Conservation (phyloP, 1,139 yeast species). For the Arxiozyma slooffiae region DNA sequence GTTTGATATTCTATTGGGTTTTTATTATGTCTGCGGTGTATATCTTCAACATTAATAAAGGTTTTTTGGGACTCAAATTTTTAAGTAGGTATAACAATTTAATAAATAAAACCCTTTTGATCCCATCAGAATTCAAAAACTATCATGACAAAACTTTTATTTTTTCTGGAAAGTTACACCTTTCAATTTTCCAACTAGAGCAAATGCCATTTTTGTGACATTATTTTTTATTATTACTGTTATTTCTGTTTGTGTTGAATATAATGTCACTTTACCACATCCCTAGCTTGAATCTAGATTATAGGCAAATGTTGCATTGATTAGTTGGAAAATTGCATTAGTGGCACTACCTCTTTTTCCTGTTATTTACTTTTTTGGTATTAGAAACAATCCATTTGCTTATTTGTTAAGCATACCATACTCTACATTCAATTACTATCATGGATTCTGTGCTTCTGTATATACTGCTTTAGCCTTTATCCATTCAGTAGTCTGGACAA, state of each 20-base stretch:
- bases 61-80: conserved; percentile 14
- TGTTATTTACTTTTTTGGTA: conserved; percentile 45
- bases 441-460: conserved; percentile 36
- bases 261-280: conserved; percentile 33
- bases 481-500: conserved; percentile 46
- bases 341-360: conserved; percentile 44
- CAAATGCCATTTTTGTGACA: conserved; percentile 35
- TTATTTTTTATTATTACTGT: conserved; percentile 34
- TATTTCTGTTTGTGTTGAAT: conserved; percentile 35
- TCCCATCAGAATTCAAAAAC: conserved; percentile 38
- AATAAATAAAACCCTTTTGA: conserved; percentile 29
- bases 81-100: conserved; percentile 8
- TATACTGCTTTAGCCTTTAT: conserved; percentile 34
- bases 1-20: conserved; percentile 35
- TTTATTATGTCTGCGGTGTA: conserved; percentile 27
- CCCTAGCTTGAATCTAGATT: conserved; percentile 36
- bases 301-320: conserved; percentile 34
- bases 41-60: conserved; percentile 24
- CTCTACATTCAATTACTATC: conserved; percentile 40
- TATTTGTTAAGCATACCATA: conserved; percentile 41
- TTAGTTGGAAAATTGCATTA: conserved; percentile 48
- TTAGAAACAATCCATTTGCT: conserved; percentile 50
- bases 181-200: conserved; percentile 41
- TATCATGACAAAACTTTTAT: conserved; percentile 33
- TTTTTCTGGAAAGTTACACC: conserved; percentile 25